These are phyloP conservation scores for Leavenworthia alabamica DNA, from an alignment of 345 rosid species.

Conservation along the genomic window DNA sequence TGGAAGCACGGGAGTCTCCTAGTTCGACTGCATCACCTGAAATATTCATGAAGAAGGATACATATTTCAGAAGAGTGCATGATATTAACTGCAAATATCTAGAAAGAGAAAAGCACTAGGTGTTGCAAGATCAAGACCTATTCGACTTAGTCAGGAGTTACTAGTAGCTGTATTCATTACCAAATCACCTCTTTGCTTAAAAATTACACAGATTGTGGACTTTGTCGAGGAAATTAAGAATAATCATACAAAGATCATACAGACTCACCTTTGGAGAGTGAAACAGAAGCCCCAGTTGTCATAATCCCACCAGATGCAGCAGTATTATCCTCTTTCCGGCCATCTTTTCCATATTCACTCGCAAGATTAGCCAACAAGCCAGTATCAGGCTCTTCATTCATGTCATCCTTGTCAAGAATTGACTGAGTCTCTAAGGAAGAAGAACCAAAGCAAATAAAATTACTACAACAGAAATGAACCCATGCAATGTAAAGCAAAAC, in stretches of 20 bases:
- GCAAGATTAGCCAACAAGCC: slow-evolving; percentile 19
- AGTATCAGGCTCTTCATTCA: neutral
- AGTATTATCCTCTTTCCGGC: slow-evolving; percentile 9
- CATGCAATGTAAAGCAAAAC: neutral
- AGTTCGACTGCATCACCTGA: slow-evolving; percentile 24
- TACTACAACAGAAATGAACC: neutral
- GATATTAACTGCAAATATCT: neutral
- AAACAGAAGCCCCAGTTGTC: slow-evolving; percentile 16
- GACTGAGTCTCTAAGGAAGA: slow-evolving; percentile 8
- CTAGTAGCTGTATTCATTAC: neutral
- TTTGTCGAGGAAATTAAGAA: neutral
- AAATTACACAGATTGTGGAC: neutral
- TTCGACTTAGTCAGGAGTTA: slow-evolving; percentile 3
- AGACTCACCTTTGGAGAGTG: slow-evolving; percentile 20
- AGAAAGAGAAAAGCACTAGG: neutral
- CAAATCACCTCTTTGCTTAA: neutral
- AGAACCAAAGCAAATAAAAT: neutral
- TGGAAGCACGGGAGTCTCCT: slow-evolving; percentile 28
- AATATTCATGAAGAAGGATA: slow-evolving; percentile 1
- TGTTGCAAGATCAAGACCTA: too few relatives aligned
- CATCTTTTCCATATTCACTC: slow-evolving; percentile 18
- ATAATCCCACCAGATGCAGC: slow-evolving; percentile 8
- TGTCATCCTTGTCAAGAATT: neutral
- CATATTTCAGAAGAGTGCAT: neutral
- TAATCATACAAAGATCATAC: neutral